These are phyloP conservation scores for Epithemia pelagica DNA, from an alignment of 108 stramenopile species.

Conservation along the genomic window DNA sequence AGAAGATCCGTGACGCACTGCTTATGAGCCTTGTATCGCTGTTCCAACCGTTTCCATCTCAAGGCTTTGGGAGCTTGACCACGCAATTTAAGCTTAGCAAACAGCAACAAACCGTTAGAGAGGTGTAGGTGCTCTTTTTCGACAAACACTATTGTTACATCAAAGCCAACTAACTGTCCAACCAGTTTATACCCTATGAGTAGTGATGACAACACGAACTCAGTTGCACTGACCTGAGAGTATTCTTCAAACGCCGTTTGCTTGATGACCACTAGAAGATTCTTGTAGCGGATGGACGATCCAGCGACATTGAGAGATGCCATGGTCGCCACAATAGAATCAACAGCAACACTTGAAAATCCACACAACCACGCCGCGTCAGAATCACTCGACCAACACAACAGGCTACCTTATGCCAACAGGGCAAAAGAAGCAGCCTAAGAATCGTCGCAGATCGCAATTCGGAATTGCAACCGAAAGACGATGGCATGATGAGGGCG, in stretches of 20 bases:
- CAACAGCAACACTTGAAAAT: too few species aligned
- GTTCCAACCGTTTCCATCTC: constrained; percentile 85
- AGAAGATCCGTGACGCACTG: constrained; percentile 79
- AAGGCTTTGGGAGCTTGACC: constrained; percentile 95
- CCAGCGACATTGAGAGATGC: constrained; percentile 22
- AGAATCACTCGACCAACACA: too few species aligned
- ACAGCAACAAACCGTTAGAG: constrained; percentile 50
- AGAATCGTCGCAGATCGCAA: too few species aligned
- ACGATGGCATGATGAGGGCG: too few species aligned
- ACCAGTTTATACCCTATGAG: too few species aligned
- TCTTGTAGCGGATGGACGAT: constrained; percentile 29
- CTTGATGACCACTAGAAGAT: constrained; percentile 92
- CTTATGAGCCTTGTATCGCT: constrained; percentile 86
- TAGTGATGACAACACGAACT: not conserved
- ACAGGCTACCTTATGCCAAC: too few species aligned
- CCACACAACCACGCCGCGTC: too few species aligned
- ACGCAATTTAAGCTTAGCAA: constrained; percentile 90
- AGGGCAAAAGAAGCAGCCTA: too few species aligned
- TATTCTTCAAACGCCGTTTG: constrained; percentile 92
- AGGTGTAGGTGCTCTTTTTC: too few species aligned
- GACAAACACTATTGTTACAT: too few species aligned
- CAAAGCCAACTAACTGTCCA: not conserved
- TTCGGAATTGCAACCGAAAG: too few species aligned
- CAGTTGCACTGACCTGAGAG: constrained; percentile 20
- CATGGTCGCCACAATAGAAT: too few species aligned